These are phyloP conservation scores for Pseudopyrenochaeta lycopersici DNA, from an alignment of 2,329 filamentous ascomycete species.

Conservation along the genomic window DNA sequence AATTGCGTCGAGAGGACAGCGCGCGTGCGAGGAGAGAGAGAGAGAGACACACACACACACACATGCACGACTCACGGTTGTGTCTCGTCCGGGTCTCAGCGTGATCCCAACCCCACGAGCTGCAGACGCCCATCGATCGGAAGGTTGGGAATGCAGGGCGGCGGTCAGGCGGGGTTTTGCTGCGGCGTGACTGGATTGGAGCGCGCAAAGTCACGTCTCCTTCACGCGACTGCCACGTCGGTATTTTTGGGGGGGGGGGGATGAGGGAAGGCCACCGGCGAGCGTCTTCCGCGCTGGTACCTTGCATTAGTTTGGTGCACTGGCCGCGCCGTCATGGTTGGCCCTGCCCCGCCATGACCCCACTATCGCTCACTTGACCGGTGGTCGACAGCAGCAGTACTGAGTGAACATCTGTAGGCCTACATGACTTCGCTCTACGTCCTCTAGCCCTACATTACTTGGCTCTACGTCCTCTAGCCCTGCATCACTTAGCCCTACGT, in stretches of 20 bases:
- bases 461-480: no score
- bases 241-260: no score
- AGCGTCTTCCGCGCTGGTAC: slow-evolving; percentile 1
- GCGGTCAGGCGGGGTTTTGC: not conserved
- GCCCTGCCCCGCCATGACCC: not conserved
- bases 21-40: not conserved
- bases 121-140: slow-evolving; percentile 1
- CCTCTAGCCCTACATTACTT: no score
- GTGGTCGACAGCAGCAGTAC: no score
- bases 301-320: slow-evolving; percentile 8
- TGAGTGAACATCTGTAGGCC: not conserved
- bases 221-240: not conserved
- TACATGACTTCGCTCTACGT: not conserved
- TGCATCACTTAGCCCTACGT: no score
- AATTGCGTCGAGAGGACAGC: not conserved
- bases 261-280: no score
- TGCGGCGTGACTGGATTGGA: slow-evolving; percentile 4
- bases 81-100: slow-evolving; percentile 12
- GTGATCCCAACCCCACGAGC: slow-evolving; percentile 3
- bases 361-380: not conserved
- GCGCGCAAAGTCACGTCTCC: slow-evolving; percentile 3
- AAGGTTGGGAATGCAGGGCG: not conserved
- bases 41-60: not conserved
- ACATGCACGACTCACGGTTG: slow-evolving; percentile 1
- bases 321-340: slow-evolving; percentile 1